These are phyloP conservation scores for Deuterostichococcus epilithicus DNA, from an alignment of 139 green algal species.

Conservation along the genomic window DNA sequence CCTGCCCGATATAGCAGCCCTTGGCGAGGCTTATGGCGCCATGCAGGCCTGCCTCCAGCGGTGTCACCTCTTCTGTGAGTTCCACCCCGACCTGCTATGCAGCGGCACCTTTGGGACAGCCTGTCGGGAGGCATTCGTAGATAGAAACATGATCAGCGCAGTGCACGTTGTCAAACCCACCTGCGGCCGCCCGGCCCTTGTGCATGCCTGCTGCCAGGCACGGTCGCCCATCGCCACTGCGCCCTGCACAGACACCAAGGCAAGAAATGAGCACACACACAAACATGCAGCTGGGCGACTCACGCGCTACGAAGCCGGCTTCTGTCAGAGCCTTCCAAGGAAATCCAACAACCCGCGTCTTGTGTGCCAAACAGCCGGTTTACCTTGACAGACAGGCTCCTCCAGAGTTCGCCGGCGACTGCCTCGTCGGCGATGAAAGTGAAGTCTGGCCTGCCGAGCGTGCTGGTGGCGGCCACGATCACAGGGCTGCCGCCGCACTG, in stretches of 20 bases:
- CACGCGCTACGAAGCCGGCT: too few species aligned
- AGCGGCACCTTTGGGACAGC: too few species aligned
- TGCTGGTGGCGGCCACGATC: slow-evolving; percentile 35
- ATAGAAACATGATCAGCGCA: not conserved
- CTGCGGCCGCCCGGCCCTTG: slow-evolving; percentile 57
- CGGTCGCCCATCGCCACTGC: slow-evolving; percentile 65
- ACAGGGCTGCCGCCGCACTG: slow-evolving; percentile 52
- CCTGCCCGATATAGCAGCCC: slow-evolving; percentile 63
- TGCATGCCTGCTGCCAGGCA: slow-evolving; percentile 64
- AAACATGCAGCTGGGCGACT: not conserved
- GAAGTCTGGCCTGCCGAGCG: slow-evolving; percentile 52
- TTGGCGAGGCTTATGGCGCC: slow-evolving; percentile 67
- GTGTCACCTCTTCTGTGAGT: slow-evolving; percentile 58
- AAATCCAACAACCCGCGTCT: not conserved
- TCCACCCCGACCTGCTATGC: slow-evolving; percentile 42
- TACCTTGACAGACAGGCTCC: slow-evolving; percentile 48
- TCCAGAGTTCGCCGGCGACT: slow-evolving; percentile 58
- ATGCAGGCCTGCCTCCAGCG: slow-evolving; percentile 75
- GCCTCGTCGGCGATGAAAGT: slow-evolving; percentile 70
- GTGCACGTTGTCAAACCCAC: not conserved
- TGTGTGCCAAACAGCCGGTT: not conserved
- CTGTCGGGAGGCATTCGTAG: not conserved
- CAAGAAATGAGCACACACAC: not conserved
- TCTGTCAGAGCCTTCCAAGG: too few species aligned
- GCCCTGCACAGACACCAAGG: slow-evolving; percentile 26